Evolutionary conservation across 108 stramenopile species (phyloP), one percentile per base, ranked within the genome.

Genomic region (Skeletonema marinoi): DNA sequence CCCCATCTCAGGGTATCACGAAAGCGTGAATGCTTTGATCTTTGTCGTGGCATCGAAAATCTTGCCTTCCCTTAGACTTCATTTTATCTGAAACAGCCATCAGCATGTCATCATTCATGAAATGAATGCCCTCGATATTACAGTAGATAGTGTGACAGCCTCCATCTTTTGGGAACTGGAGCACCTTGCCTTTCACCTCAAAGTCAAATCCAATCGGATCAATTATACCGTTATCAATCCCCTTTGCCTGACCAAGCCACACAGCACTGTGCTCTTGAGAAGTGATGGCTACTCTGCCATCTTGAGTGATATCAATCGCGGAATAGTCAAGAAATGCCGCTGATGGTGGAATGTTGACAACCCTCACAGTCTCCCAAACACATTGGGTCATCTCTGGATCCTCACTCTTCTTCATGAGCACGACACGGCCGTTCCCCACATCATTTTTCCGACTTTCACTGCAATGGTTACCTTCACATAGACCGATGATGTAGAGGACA

Each of bases 401-500:
- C 25, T 46, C 19, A 3, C n/a, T 71, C 66, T 87, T 88, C 50
- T 75, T 77, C 88, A 93, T 87, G 33, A 89, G 68, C 12, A 93
- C 82, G 3, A 93, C 60, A 2, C 74, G 65, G 30, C 93, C 93
- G 63, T 91, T 77, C 17, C 93, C 93, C 19, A 56, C 56, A 54
- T 93, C 89, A 13, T 75, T 30, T 59, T 89, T 89, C 42, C 51
- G 66, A 4, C 63, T 75, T 62, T 88, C 88, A 16, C 78, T 81
- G 68, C 93, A 93, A 73, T 90, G 74, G 60, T 93, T 93, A 4
- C 90, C 92, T 62, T 93, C 92, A 68, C 92, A 93, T 6, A 93
- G 82, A 30, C 77, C 92, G 30, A 93, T 66, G 38, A 91, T 39
- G 61, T 86, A 85, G 4, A 90, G 61, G 14, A 75, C 76, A 42